Conservation (phyloP, 306 rosid genomes). For the Casuarina equisetifolia region DNA sequence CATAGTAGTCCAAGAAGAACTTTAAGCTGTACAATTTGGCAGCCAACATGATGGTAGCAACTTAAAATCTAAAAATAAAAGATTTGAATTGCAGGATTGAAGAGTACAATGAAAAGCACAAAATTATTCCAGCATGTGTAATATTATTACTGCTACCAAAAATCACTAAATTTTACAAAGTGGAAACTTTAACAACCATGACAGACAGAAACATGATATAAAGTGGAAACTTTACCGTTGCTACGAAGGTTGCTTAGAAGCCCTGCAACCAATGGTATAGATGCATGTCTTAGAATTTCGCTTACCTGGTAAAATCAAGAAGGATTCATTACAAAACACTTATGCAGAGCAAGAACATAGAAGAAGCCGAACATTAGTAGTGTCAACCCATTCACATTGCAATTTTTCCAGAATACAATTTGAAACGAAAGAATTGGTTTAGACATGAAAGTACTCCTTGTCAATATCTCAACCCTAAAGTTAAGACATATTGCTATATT, state of each 20-base stretch:
- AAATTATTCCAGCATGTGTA: background rate
- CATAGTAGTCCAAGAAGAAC: background rate
- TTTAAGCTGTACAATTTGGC: background rate
- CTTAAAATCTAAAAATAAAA: background rate
- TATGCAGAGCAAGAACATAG: slow-evolving; percentile 9
- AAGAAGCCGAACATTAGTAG: background rate
- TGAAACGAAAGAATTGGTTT: background rate
- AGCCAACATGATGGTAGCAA: background rate
- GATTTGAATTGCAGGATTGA: background rate
- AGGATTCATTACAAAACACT: slow-evolving; percentile 25
- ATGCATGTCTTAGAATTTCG: slow-evolving; percentile 70
- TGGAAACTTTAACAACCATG: background rate
- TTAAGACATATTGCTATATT: background rate
- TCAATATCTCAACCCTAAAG: background rate
- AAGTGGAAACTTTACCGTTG: slow-evolving; percentile 45
- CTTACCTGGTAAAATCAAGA: slow-evolving; percentile 55
- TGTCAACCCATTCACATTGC: background rate
- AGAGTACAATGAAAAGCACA: background rate
- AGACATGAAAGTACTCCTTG: background rate
- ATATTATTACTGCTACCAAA: background rate
- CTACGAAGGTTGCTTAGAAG: slow-evolving; percentile 78
- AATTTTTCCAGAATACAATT: background rate
- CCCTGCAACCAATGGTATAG: slow-evolving; percentile 66
- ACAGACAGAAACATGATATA: slow-evolving; percentile 15
- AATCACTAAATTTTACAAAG: background rate